phyloP scores from a whole-genome alignment of 1,284 basidiomycete genomes.

The Ceratobasidium sp. region DNA sequence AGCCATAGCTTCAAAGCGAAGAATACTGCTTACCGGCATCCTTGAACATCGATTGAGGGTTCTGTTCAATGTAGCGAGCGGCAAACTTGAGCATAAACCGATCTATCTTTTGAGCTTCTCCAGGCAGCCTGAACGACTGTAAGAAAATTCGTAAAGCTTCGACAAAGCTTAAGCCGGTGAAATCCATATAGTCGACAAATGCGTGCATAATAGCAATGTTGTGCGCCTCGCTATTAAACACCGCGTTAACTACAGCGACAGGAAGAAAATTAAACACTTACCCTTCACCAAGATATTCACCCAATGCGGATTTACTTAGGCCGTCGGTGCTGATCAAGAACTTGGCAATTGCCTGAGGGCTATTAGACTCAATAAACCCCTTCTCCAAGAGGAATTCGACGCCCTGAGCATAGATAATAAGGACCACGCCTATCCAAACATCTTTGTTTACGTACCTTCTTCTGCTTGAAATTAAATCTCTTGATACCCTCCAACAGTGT shows the following conservation, averaged over 20 bases:
- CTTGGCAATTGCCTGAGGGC: conserved; percentile 83
- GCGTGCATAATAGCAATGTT: conserved; percentile 96
- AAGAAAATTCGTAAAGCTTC: conserved; percentile 89
- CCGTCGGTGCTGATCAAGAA: conserved; percentile 94
- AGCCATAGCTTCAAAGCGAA: background rate
- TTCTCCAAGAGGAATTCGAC: conserved; percentile 89
- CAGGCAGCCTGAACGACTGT: conserved; percentile 94
- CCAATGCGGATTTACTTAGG: conserved; percentile 94
- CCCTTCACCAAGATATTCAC: conserved; percentile 98
- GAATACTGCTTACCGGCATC: conserved; percentile 55
- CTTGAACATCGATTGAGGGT: conserved; percentile 82
- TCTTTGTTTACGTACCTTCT: conserved; percentile 65
- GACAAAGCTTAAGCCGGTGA: conserved; percentile 82
- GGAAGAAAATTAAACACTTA: conserved; percentile 56
- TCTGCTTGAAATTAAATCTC: conserved; percentile 99
- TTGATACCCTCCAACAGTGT: conserved; percentile 94
- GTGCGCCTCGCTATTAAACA: conserved; percentile 72
- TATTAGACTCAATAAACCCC: conserved; percentile 84
- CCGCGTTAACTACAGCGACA: conserved; percentile 41
- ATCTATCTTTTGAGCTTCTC: conserved; percentile 97
- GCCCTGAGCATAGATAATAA: conserved; percentile 63
- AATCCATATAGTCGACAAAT: conserved; percentile 91
- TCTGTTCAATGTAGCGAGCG: conserved; percentile 90
- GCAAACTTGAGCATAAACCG: conserved; percentile 99
- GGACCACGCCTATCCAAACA: background rate